Conservation (phyloP, 2,329 filamentous ascomycete species). For the Aspergillus quadrilineatus region DNA sequence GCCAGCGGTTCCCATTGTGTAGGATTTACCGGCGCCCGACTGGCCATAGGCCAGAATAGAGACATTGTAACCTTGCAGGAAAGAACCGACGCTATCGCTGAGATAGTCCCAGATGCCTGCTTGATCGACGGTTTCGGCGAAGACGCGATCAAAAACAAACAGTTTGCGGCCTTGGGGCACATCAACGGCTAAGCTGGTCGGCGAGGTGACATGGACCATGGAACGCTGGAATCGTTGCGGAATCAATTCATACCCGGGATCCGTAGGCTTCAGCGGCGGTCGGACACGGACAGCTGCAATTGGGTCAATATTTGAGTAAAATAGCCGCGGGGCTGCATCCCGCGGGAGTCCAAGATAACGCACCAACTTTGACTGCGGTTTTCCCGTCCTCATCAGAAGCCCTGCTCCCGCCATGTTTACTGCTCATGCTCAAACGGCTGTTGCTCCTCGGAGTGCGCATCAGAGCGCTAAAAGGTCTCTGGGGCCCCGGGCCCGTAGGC, state of each 20-base stretch:
- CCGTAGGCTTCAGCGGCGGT: constrained; percentile 75
- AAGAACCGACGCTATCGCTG: constrained; percentile 82
- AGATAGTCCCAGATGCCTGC: constrained; percentile 94
- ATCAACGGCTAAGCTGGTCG: constrained; percentile 84
- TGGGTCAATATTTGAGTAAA: constrained; percentile 14
- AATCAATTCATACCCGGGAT: constrained; percentile 92
- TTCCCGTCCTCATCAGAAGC: constrained; percentile 86
- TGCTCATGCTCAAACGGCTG: constrained; percentile 78
- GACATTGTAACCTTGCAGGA: constrained; percentile 96
- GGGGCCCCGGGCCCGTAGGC: constrained; percentile 52
- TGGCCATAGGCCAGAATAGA: constrained; percentile 96
- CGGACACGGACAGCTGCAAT: constrained; percentile 82
- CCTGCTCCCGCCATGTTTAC: constrained; percentile 74
- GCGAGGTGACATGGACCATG: constrained; percentile 84
- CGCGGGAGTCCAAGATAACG: constrained; percentile 34
- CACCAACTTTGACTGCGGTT: constrained; percentile 95
- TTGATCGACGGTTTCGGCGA: constrained; percentile 77
- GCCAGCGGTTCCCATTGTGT: constrained; percentile 96
- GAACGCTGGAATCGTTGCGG: constrained; percentile 92
- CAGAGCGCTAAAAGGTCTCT: constrained; percentile 78
- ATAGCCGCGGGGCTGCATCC: not conserved
- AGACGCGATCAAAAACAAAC: constrained; percentile 96
- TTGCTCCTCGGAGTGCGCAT: constrained; percentile 73
- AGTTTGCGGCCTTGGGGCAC: constrained; percentile 89
- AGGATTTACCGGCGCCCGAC: constrained; percentile 96